Evolutionary conservation across 2,329 filamentous ascomycete species (phyloP).

Genomic region (Rhynchosporium graminicola): DNA sequence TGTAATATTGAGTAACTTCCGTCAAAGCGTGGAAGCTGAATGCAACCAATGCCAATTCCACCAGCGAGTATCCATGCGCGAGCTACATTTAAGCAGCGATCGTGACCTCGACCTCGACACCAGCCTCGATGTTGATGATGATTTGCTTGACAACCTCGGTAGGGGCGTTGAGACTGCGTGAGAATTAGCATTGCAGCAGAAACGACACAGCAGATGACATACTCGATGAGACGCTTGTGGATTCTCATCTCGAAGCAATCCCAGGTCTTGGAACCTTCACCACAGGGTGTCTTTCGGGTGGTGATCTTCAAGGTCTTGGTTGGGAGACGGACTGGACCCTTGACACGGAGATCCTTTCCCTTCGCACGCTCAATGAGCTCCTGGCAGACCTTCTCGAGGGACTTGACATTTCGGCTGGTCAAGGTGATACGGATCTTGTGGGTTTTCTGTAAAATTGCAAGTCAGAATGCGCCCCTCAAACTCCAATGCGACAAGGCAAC

Average conservation of each 20-base stretch:
- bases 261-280: constrained; percentile 99
- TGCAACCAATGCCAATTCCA: constrained; percentile 14
- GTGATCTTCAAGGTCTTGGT: constrained; percentile 85
- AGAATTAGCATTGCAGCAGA: constrained; percentile 27
- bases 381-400: constrained; percentile 96
- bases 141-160: constrained; percentile 98
- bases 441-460: constrained; percentile 64
- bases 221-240: constrained; percentile 98
- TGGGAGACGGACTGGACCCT: constrained; percentile 95
- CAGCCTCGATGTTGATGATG: constrained; percentile 94
- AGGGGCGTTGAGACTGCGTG: constrained; percentile 78
- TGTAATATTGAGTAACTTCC: constrained; percentile 27
- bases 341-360: constrained; percentile 97
- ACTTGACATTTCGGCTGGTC: constrained; percentile 89
- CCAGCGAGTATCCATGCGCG: constrained; percentile 5
- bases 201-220: constrained; percentile 43
- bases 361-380: constrained; percentile 99
- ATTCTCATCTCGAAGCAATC: constrained; percentile 99
- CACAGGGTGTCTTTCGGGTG: constrained; percentile 95
- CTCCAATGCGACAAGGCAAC: constrained; percentile 42
- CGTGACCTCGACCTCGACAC: constrained; percentile 91
- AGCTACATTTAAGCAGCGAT: constrained; percentile 69
- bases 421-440: constrained; percentile 99
- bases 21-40: constrained; percentile 28
- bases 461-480: constrained; percentile 7